phyloP scores from a whole-genome alignment of 257 asterid species.

The Solanum etuberosum region DNA sequence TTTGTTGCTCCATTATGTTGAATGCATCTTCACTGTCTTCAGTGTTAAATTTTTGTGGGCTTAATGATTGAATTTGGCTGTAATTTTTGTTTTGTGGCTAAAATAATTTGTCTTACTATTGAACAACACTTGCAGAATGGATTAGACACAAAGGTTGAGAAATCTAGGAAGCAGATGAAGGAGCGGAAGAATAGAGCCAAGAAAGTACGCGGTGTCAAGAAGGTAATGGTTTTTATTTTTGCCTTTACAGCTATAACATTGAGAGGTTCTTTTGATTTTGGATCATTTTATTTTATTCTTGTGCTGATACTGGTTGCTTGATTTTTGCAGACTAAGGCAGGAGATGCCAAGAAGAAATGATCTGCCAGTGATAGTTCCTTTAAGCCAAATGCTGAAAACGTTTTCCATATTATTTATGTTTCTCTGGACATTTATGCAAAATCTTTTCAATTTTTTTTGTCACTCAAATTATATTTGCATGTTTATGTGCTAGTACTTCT shows the following conservation, averaged over 20 bases:
- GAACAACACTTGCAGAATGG: conserved; percentile 13
- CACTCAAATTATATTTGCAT: neutral
- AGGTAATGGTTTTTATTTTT: conserved; percentile 1
- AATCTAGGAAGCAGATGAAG: conserved; percentile 27
- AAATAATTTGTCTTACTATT: neutral
- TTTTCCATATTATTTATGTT: neutral
- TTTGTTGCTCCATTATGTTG: neutral
- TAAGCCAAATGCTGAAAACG: no score
- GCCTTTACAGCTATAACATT: neutral
- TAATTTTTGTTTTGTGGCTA: neutral
- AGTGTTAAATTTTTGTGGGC: neutral
- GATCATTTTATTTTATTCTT: neutral
- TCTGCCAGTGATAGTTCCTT: neutral
- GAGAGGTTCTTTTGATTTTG: neutral
- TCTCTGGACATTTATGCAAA: neutral
- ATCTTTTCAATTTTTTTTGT: neutral
- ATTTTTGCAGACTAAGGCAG: conserved; percentile 21
- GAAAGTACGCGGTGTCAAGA: conserved; percentile 24
- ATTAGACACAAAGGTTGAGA: conserved; percentile 24
- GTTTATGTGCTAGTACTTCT: neutral
- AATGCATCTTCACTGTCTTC: neutral
- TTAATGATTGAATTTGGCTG: neutral
- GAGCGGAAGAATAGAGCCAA: conserved; percentile 23
- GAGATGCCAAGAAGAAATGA: conserved; percentile 20
- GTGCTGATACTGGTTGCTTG: neutral